Base-by-base conservation (phyloP, 129 eudicot species). In the Glebionis coronaria region DNA sequence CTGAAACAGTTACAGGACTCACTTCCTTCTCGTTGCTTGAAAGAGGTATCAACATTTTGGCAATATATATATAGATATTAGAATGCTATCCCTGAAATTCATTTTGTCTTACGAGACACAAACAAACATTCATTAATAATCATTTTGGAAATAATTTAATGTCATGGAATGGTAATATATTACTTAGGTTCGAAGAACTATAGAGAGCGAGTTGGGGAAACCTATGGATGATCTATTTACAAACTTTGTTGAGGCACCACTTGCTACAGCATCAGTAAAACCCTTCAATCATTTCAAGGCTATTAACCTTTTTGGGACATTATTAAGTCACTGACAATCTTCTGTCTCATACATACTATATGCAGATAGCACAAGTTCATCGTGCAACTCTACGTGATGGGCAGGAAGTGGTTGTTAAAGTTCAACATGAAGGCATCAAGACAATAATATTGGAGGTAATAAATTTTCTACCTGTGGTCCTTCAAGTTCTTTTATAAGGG, bases 321-420 rank as follows among this genome's bases (percentile, higher is more conserved):
- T 35, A 35, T 35, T 27, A 45, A 23, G 13, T 44, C 52, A 21
- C 61, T 42, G 13, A 20, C 69, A 67, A 38, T 21, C 56, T 40
- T 25, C 4, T 46, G 15, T 46, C 40, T 68, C 61, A 47, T 56
- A n/a, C 4, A 7, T 61, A 11, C 55, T 16, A 38, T 57, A 23
- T 69, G 59, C 82, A 91, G 97, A 91, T 91, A 71, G 97, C 97
- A 55, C 97, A 91, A 78, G 97, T 91, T 78, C 97, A 91, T 80
- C 88, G 95, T 4, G 97, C 97, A 56, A 88, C 96, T 52, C 69
- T 88, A 62, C 71, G 61, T 63, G 91, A 91, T 65, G 94, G 97
- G 46, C 82, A 72, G 72, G 90, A 88, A 69, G 96, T 91, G 63
- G 97, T 91, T 65, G 87, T 91, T 54, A 91, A 91, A 82, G 97